phyloP scores from a whole-genome alignment of 2,329 filamentous ascomycete genomes.

The Monosporascus sp. region DNA sequence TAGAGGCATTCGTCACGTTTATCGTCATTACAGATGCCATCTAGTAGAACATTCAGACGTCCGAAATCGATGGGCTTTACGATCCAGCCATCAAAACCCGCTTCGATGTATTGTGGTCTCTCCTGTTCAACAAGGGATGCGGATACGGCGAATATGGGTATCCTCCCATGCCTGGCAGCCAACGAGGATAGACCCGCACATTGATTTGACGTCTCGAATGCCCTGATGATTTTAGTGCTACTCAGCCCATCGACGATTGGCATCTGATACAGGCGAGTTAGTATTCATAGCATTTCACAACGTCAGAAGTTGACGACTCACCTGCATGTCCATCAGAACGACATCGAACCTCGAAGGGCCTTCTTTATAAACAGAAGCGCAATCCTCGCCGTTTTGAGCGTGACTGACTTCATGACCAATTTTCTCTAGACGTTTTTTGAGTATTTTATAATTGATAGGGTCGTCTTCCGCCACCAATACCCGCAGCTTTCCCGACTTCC shows the following conservation, averaged over 20 bases:
- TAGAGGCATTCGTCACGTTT: constrained; percentile 62
- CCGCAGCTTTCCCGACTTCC: constrained; percentile 37
- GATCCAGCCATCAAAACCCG: constrained; percentile 88
- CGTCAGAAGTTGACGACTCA: constrained; percentile 35
- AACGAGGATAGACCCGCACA: constrained; percentile 51
- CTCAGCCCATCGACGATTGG: constrained; percentile 81
- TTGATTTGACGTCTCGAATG: constrained; percentile 53
- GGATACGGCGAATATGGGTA: constrained; percentile 83
- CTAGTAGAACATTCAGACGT: constrained; percentile 62
- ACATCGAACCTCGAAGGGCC: constrained; percentile 63
- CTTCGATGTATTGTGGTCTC: constrained; percentile 62
- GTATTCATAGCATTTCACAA: background rate
- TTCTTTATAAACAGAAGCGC: constrained; percentile 64
- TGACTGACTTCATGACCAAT: constrained; percentile 65
- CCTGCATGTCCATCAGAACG: constrained; percentile 90
- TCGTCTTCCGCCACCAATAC: constrained; percentile 85
- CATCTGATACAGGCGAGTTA: constrained; percentile 56
- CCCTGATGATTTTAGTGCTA: constrained; percentile 78
- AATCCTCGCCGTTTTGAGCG: constrained; percentile 81
- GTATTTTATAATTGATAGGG: constrained; percentile 76
- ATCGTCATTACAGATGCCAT: constrained; percentile 60
- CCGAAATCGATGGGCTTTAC: constrained; percentile 82
- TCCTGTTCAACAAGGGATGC: constrained; percentile 73
- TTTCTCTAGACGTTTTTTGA: constrained; percentile 75
- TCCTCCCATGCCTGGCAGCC: constrained; percentile 56